Evolutionary conservation across 192 early-diverging fungal genomes (phyloP).

Genomic region (Coemansia sp.): DNA sequence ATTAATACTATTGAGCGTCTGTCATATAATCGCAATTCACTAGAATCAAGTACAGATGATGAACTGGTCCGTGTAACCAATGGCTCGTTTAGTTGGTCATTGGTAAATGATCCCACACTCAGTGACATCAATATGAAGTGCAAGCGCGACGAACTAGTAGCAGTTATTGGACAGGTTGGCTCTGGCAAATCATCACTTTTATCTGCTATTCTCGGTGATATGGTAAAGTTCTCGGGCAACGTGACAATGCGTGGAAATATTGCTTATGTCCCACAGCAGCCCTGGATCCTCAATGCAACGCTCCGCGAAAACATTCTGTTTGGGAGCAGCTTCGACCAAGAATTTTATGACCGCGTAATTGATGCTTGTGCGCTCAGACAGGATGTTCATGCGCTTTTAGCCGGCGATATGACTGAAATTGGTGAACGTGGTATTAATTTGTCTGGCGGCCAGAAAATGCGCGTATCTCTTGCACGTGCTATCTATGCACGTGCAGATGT

Average conservation of each 20-base stretch:
- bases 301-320: constrained; percentile 67
- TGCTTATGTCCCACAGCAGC: constrained; percentile 60
- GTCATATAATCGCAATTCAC: constrained; percentile 12
- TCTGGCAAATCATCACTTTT: constrained; percentile 64
- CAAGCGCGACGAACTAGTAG: constrained; percentile 51
- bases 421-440: too few relatives aligned
- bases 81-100: constrained; percentile 56
- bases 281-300: constrained; percentile 59
- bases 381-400: too few relatives aligned
- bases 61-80: constrained; percentile 15
- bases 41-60: constrained; percentile 4
- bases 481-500: constrained; percentile 66
- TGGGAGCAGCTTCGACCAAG: constrained; percentile 56
- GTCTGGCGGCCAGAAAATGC: too few relatives aligned
- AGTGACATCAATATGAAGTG: constrained; percentile 38
- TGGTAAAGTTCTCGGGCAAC: constrained; percentile 38
- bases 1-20: constrained; percentile 53
- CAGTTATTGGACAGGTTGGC: constrained; percentile 63
- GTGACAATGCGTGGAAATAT: constrained; percentile 32
- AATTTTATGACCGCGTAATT: constrained; percentile 56
- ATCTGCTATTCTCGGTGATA: constrained; percentile 60
- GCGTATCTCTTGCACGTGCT: constrained; percentile 67
- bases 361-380: constrained; percentile 56
- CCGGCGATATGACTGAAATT: too few relatives aligned
- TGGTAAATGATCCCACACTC: constrained; percentile 21